Evolutionary conservation across 177 flowering plant species (phyloP).

Genomic region (Tripterygium wilfordii): DNA sequence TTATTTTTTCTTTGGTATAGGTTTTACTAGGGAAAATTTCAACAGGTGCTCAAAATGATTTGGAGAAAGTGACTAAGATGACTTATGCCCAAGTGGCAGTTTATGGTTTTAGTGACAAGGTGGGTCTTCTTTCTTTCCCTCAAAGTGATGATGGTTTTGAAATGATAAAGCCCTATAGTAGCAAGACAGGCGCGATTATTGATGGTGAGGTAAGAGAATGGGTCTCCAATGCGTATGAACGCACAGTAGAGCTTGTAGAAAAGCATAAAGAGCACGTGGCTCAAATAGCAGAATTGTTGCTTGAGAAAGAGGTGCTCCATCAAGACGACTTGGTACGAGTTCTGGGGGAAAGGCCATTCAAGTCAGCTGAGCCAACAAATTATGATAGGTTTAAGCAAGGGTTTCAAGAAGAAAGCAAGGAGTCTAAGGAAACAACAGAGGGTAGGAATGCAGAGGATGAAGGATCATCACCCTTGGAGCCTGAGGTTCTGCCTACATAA

Average conservation of each 20-base stretch:
- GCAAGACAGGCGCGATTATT: slow-evolving; percentile 74
- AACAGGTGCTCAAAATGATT: slow-evolving; percentile 90
- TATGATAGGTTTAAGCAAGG: slow-evolving; percentile 74
- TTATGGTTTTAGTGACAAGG: slow-evolving; percentile 88
- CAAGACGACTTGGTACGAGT: slow-evolving; percentile 75
- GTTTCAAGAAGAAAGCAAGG: slow-evolving; percentile 51
- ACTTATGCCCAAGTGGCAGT: slow-evolving; percentile 91
- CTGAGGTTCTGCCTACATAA: slow-evolving; percentile 46
- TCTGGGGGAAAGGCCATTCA: slow-evolving; percentile 77
- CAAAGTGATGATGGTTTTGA: slow-evolving; percentile 61
- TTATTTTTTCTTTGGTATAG: slow-evolving; percentile 23
- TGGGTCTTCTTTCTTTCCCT: slow-evolving; percentile 94
- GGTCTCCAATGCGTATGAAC: slow-evolving; percentile 75
- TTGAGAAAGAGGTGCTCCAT: slow-evolving; percentile 86
- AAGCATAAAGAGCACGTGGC: slow-evolving; percentile 83
- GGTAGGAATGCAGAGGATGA: slow-evolving; percentile 27
- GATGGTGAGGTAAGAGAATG: slow-evolving; percentile 83
- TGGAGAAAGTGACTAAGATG: slow-evolving; percentile 93
- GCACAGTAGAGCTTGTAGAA: slow-evolving; percentile 59
- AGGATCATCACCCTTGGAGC: slow-evolving; percentile 39
- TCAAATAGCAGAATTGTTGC: slow-evolving; percentile 72
- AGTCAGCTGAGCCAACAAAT: slow-evolving; percentile 54
- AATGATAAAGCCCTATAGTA: slow-evolving; percentile 86
- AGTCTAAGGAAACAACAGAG: slow-evolving; percentile 15
- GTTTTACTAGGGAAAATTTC: slow-evolving; percentile 78